Base-by-base conservation (phyloP, 352 stramenopile genomes). In the Phytopythium mirpurense region DNA sequence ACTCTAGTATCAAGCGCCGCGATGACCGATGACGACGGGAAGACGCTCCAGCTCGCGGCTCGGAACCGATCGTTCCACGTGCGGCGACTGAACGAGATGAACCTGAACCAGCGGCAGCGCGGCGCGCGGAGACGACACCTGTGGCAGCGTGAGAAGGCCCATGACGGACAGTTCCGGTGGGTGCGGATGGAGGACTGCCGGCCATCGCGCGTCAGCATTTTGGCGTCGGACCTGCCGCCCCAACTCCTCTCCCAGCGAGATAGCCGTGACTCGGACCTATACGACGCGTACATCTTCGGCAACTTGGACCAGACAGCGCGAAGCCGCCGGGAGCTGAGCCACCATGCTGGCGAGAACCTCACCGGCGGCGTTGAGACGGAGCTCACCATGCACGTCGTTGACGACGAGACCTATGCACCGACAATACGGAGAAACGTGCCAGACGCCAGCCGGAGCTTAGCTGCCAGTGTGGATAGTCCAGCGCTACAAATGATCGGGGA, bases 31-130 rank as follows among this genome's bases (percentile, higher is more conserved):
- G 67, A 73, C 18, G 55, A 56, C 0, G 54, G 62, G n/a, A 40
- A 68, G 26, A 57, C 70, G 48, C 68, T 63, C 15, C 54, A 73
- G 12, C 66, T 88, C 21, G 71, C 70, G 0, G 82, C 79, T 11
- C 68, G 79, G 18, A 87, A 86, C 21, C 71, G 83, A 2, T 88
- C 80, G 9, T 89, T 93, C 54, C 83, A 93, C 53, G 83, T 86
- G n/a, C 77, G 80, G 1, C 65, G 80, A 1, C 64, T 90, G 24
- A 90, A 93, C 52, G 79, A 85, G 27, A 86, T 86, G 73, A 88
- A 93, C 49, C 45, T 93, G 27, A 93, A 79, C 51, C 83, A 90
- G 60, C 68, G 80, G 3, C 83, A 93, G 54, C 73, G 83, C 21
- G 80, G 80, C 2, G 83, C 83, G 5, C 63, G 78, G n/a, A 59